Base-by-base conservation (phyloP, 345 rosid genomes). In the Stellera chamaejasme region DNA sequence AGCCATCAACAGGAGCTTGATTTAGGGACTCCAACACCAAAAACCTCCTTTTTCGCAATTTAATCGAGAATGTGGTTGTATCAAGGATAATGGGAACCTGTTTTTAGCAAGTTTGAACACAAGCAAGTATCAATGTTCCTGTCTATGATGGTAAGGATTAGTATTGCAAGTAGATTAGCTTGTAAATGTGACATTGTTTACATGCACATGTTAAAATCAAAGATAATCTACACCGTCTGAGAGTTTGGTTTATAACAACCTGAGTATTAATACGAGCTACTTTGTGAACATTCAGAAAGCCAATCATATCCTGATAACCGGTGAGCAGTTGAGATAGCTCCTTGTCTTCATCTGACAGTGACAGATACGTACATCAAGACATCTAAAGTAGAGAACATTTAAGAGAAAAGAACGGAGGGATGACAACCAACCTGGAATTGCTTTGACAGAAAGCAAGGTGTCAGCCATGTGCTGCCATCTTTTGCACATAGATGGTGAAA, bases 1-100 rank as follows among this genome's bases (percentile, higher is more conserved):
- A 84, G 49, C 95, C 93, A 48, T 88, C 97, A 27, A 92, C 77
- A 6, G 97, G 98, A 54, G 97, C 98, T 80, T 92, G 97, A 73
- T 88, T 92, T 66, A 92, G 65, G 67, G 84, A 84, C 70, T 92
- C 98, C 54, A 88, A 70, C 71, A 78, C 74, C 80, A 86, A 69
- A 72, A 68, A 84, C 59, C 89, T 78, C 26, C 97, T 81, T 70
- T 84, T 88, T 45, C 79, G 88, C 69, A 92, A 70, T 66, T 91
- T 92, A 65, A 92, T 78, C 11, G 97, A 88, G 64, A 74, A 88
- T 2, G 95, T 88, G 43, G 87, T 84, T 61, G 98, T 87, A 64
- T 86, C 97, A 9, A 77, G 87, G 71, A 86, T 79, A 41, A 81
- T 62, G 10, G 97, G 98, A 58, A 86, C 98, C 96, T 88, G 76